A percentile compares a stretch with the other conserved stretches of the same genome.
Evolutionary conservation across 2,329 filamentous ascomycete species (phyloP).

Genomic region (Penicillium digitatum): DNA sequence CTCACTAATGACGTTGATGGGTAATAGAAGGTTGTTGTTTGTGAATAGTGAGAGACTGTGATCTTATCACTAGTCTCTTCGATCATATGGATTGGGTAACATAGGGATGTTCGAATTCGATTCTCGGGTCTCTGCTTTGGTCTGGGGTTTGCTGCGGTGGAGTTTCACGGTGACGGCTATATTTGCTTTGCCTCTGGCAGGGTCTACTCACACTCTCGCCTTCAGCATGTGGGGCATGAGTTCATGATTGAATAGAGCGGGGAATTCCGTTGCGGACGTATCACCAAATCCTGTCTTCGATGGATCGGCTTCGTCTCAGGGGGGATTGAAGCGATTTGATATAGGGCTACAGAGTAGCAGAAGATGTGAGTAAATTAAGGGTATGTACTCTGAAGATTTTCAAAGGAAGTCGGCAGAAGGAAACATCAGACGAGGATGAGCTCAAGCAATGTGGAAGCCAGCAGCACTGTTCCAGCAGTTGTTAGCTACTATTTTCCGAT

Average conservation of each 20-base stretch:
- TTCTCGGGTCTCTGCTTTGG: not conserved
- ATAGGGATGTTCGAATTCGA: not conserved
- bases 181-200: not conserved
- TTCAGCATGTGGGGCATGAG: not conserved
- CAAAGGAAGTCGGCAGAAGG: conserved; percentile 20
- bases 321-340: conserved; percentile 6
- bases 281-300: not conserved
- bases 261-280: no score
- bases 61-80: not conserved
- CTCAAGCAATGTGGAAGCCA: not conserved
- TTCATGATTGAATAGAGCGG: no score
- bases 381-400: conserved; percentile 7
- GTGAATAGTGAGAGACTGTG: not conserved
- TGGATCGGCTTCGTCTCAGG: not conserved
- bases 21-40: not conserved
- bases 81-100: not conserved
- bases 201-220: not conserved
- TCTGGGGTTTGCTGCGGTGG: not conserved
- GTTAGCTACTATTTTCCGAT: no score
- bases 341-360: conserved; percentile 11
- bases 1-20: no score
- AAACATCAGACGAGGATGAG: conserved; percentile 22
- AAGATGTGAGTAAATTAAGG: conserved; percentile 24
- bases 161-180: not conserved
- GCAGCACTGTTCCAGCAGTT: not conserved